A percentile compares a stretch with the other conserved stretches of the same genome.
Evolutionary conservation across 108 stramenopile genomes (phyloP).

Genomic region (Mediolabrus comicus): DNA sequence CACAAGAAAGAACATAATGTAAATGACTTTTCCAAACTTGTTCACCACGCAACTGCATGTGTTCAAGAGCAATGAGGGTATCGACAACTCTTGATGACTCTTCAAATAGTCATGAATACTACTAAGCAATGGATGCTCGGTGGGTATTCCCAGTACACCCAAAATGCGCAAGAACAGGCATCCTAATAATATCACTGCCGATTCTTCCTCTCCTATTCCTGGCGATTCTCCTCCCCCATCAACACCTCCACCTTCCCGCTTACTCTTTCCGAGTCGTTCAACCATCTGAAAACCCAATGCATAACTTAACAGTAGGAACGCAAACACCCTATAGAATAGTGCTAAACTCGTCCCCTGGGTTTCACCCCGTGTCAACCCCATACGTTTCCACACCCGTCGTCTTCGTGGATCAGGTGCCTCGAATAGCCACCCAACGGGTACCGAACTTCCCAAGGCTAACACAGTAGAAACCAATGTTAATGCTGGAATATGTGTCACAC

Average conservation of each 20-base stretch:
- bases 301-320: slow-evolving; percentile 62
- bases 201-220: slow-evolving; percentile 13
- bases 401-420: slow-evolving; percentile 87
- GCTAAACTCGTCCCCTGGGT: slow-evolving; percentile 86
- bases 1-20: slow-evolving; percentile 84
- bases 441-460: slow-evolving; percentile 70
- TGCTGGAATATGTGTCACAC: slow-evolving; percentile 73
- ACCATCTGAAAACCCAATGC: slow-evolving; percentile 61
- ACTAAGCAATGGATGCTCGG: slow-evolving; percentile 1
- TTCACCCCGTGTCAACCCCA: slow-evolving; percentile 89
- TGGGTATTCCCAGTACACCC: slow-evolving; percentile 18
- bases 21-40: slow-evolving; percentile 58
- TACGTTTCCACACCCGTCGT: slow-evolving; percentile 67
- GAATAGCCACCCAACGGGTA: slow-evolving; percentile 91
- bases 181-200: slow-evolving; percentile 13
- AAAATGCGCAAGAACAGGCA: slow-evolving; percentile 12
- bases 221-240: not conserved
- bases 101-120: slow-evolving; percentile 3
- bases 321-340: slow-evolving; percentile 85
- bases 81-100: slow-evolving; percentile 16
- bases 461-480: slow-evolving; percentile 72
- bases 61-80: slow-evolving; percentile 25
- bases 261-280: slow-evolving; percentile 21
- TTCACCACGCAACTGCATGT: slow-evolving; percentile 33
- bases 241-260: slow-evolving; percentile 2